Base-by-base conservation (phyloP, 805 yeast genomes). In the Geotrichum ghanense region DNA sequence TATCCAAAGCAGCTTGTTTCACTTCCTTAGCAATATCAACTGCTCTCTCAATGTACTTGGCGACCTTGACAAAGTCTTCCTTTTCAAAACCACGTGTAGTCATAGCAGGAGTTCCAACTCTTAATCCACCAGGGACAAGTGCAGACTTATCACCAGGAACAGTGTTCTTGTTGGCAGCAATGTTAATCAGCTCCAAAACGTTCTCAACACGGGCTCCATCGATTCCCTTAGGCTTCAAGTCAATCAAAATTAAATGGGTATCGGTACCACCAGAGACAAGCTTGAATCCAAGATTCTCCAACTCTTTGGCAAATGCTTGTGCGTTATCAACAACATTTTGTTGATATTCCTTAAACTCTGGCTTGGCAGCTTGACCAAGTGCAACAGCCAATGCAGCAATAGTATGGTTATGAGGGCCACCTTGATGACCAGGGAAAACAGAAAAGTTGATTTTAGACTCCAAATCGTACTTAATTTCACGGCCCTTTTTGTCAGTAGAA, bases 401-500 rank as follows among this genome's bases (percentile, higher is more conserved):
- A 58, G 97, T 90, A 70, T 90, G 97, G 73, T 90, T 90, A 69
- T 90, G 97, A 56, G 98, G 98, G 63, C 98, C 98, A 73, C 98
- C 98, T 74, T 90, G 98, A 68, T 90, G 97, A 54, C 95, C 97
- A 57, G 98, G 98, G 85, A 90, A 90, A 48, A 90, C 97, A 25
- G 96, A 86, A 64, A 90, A 90, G 76, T 90, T 90, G 69, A 90
- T 88, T 64, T 79, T 83, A 63, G 79, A 78, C 69, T 90, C 97
- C 61, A 90, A 76, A 59, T 90, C 96, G 65, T 87, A 89, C 45
- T 74, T 70, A 48, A 83, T 72, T 68, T 86, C 89, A 66, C 84
- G 85, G 55, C 96, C 97, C 74, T 85, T 86, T 53, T 74, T 67
- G 59, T 80, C 81, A 54, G 79, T 78, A 55, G 80, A 77, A 70